Evolutionary conservation across 1,284 basidiomycete genomes (phyloP).

Genomic region (Golubevia sp.): DNA sequence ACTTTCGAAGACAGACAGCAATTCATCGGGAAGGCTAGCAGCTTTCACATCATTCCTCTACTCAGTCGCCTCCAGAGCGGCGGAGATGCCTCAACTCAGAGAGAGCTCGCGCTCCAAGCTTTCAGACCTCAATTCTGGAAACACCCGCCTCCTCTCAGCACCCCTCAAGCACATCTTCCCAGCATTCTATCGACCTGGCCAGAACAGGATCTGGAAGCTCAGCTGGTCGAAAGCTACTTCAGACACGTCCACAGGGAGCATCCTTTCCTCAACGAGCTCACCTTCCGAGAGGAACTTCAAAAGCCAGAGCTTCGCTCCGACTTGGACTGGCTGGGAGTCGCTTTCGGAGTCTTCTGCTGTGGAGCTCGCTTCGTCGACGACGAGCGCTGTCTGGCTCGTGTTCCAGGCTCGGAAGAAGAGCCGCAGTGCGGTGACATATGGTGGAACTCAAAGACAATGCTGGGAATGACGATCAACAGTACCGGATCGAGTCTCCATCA

Average conservation of each 20-base stretch:
- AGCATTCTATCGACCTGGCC: conserved; percentile 24
- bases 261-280: conserved; percentile 39
- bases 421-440: no score
- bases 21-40: conserved; percentile 43
- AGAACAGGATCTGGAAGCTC: conserved; percentile 23
- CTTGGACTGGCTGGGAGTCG: conserved; percentile 23
- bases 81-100: conserved; percentile 24
- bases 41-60: conserved; percentile 32
- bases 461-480: no score
- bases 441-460: no score
- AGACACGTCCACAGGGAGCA: conserved; percentile 25
- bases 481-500: not conserved
- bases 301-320: conserved; percentile 20
- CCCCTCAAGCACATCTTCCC: conserved; percentile 10
- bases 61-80: conserved; percentile 6
- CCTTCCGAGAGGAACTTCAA: conserved; percentile 27
- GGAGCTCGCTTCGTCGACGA: conserved; percentile 29
- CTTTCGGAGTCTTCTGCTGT: conserved; percentile 33
- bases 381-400: not conserved
- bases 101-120: conserved; percentile 14
- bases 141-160: conserved; percentile 18
- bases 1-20: conserved; percentile 9
- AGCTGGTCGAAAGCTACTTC: conserved; percentile 38
- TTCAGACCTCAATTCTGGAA: conserved; percentile 27
- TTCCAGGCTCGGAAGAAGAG: no score